Percentiles rank a stretch among this genome's conserved stretches.
These are phyloP conservation scores for Penicillium tannophilum DNA, from an alignment of 495 filamentous ascomycete genomes.

Conservation along the genomic window DNA sequence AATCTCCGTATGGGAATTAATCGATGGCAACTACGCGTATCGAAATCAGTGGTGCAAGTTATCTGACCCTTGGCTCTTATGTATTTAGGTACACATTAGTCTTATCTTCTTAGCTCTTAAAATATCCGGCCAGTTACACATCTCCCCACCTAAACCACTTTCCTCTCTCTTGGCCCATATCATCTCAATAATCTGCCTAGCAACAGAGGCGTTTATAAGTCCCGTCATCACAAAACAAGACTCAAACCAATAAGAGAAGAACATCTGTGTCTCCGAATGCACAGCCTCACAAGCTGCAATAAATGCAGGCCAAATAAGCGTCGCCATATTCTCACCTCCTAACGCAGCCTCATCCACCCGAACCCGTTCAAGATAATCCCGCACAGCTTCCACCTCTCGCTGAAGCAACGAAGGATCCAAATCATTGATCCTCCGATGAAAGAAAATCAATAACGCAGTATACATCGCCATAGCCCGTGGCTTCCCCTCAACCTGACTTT, in stretches of 20 bases:
- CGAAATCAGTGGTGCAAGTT: neutral
- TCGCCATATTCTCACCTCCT: constrained; percentile 13
- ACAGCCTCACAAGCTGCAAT: constrained; percentile 28
- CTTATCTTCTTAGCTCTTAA: constrained; percentile 20
- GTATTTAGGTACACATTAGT: constrained; percentile 20
- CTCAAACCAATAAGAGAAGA: constrained; percentile 26
- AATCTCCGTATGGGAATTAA: neutral
- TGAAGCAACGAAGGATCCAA: constrained; percentile 23
- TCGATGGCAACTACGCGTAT: neutral
- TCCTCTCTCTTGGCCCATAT: constrained; percentile 21
- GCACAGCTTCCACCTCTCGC: constrained; percentile 16
- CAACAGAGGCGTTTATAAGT: constrained; percentile 15
- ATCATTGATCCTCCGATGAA: constrained; percentile 26
- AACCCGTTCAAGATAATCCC: constrained; percentile 4
- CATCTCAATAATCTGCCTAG: constrained; percentile 18
- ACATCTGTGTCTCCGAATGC: constrained; percentile 9
- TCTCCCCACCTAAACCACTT: constrained; percentile 1
- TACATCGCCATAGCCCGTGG: constrained; percentile 19
- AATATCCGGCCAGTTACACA: constrained; percentile 21
- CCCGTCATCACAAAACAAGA: constrained; percentile 16
- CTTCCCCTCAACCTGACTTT: neutral
- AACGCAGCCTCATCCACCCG: constrained; percentile 10
- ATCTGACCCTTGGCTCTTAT: neutral
- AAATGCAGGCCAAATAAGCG: constrained; percentile 28
- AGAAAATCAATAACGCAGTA: constrained; percentile 23